These are phyloP conservation scores for Gossypium australe DNA, from an alignment of 345 rosid species.

Conservation along the genomic window DNA sequence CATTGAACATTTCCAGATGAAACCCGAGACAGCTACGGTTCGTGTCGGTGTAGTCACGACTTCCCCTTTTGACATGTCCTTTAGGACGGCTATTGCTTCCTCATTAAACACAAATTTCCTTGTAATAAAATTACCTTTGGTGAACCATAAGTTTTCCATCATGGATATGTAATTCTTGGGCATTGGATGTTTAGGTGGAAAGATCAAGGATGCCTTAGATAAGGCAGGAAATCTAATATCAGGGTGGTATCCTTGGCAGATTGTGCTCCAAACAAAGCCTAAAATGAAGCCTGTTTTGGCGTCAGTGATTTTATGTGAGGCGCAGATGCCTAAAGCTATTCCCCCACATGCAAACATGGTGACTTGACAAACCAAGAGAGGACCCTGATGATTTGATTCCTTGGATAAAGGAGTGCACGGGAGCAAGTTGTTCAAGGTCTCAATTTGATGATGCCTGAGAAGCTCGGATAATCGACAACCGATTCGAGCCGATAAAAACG, in stretches of 20 bases:
- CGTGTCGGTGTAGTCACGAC: neutral
- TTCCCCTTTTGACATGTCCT: neutral
- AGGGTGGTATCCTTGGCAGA: neutral
- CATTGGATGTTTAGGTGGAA: neutral
- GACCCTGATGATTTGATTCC: neutral
- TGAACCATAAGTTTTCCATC: slow-evolving; percentile 11
- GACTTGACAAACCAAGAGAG: slow-evolving; percentile 3
- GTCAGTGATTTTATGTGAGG: neutral
- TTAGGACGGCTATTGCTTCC: neutral
- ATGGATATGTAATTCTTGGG: neutral
- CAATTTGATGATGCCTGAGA: neutral
- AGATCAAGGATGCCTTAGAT: neutral
- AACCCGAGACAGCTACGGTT: neutral
- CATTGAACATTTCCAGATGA: slow-evolving; percentile 8
- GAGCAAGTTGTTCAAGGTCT: slow-evolving; percentile 6
- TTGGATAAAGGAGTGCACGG: neutral
- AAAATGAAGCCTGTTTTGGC: neutral
- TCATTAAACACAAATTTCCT: neutral
- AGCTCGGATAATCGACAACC: neutral
- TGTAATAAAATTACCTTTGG: neutral
- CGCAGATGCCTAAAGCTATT: neutral
- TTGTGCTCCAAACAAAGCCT: neutral
- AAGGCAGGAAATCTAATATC: neutral
- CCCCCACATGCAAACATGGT: slow-evolving; percentile 4
- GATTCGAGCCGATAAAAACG: neutral